Evolutionary conservation across 352 stramenopile genomes (phyloP).

Genomic region (Pelagophyceae sp.): DNA sequence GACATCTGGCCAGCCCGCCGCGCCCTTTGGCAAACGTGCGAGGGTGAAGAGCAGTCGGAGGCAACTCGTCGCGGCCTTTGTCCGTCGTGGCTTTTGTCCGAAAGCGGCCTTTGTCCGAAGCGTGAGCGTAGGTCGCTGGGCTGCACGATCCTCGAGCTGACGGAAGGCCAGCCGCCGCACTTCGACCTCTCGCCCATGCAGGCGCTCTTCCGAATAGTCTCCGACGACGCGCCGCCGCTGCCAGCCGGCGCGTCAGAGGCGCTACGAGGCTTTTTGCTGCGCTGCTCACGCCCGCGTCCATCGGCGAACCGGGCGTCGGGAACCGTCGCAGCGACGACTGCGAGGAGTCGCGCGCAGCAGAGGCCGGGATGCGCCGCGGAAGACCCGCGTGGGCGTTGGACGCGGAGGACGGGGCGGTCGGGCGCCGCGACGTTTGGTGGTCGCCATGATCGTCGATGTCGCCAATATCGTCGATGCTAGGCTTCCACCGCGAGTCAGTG

Average conservation of each 20-base stretch:
- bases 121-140: constrained; percentile 55
- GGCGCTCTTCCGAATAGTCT: constrained; percentile 79
- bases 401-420: no score
- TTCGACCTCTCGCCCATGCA: constrained; percentile 70
- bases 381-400: no score
- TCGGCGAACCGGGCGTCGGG: no score
- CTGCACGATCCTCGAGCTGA: constrained; percentile 85
- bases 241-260: constrained; percentile 71
- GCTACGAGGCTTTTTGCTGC: constrained; percentile 66
- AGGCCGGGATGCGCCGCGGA: no score
- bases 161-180: constrained; percentile 81
- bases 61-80: background rate
- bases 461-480: no score
- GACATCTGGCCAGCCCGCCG: constrained; percentile 92
- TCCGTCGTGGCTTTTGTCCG: background rate
- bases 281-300: no score
- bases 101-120: background rate
- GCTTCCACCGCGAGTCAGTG: constrained; percentile 19
- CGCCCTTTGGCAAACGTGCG: no score
- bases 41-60: no score
- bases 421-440: no score
- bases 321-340: no score
- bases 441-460: no score
- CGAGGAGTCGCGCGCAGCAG: no score
- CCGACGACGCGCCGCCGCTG: constrained; percentile 77